Conservation (phyloP, 1,284 basidiomycete species). For the Fistulinella cinereoalba region DNA sequence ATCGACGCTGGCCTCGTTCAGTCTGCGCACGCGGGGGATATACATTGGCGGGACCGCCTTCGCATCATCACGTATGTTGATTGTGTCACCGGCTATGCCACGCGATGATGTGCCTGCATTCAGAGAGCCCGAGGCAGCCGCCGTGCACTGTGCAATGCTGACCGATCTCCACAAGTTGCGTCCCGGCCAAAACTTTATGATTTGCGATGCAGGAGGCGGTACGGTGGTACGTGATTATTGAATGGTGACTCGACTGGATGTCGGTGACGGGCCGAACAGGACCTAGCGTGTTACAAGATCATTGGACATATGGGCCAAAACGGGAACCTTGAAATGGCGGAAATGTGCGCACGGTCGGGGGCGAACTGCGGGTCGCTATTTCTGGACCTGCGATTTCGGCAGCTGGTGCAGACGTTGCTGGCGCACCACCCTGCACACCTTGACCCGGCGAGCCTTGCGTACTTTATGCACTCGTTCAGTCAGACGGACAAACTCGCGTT, state of each 20-base stretch:
- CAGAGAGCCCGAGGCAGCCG: slow-evolving; percentile 80
- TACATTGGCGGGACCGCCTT: slow-evolving; percentile 71
- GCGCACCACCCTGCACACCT: slow-evolving; percentile 76
- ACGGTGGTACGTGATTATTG: slow-evolving; percentile 53
- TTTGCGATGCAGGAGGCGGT: slow-evolving; percentile 79
- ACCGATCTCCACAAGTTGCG: slow-evolving; percentile 73
- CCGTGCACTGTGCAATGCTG: slow-evolving; percentile 77
- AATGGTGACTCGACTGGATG: neutral
- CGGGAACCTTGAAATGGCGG: slow-evolving; percentile 75
- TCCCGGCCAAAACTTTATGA: slow-evolving; percentile 77
- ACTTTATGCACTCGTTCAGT: slow-evolving; percentile 82
- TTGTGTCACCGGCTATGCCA: slow-evolving; percentile 2
- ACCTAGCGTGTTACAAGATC: slow-evolving; percentile 76
- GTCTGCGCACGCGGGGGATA: slow-evolving; percentile 65
- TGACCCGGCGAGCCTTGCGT: slow-evolving; percentile 71
- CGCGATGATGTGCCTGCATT: slow-evolving; percentile 28
- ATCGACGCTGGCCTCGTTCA: slow-evolving; percentile 75
- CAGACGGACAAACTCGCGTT: slow-evolving; percentile 82
- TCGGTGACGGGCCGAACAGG: slow-evolving; percentile 34
- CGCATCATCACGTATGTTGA: slow-evolving; percentile 66
- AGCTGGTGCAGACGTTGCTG: slow-evolving; percentile 67
- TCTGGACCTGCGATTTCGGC: slow-evolving; percentile 77
- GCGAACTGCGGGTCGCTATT: slow-evolving; percentile 81
- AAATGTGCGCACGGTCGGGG: slow-evolving; percentile 78
- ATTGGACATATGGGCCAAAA: slow-evolving; percentile 71